Evolutionary conservation across 2,329 filamentous ascomycete genomes (phyloP), one percentile per base, ranked within the genome.

Genomic region (Epichloe gansuensis): DNA sequence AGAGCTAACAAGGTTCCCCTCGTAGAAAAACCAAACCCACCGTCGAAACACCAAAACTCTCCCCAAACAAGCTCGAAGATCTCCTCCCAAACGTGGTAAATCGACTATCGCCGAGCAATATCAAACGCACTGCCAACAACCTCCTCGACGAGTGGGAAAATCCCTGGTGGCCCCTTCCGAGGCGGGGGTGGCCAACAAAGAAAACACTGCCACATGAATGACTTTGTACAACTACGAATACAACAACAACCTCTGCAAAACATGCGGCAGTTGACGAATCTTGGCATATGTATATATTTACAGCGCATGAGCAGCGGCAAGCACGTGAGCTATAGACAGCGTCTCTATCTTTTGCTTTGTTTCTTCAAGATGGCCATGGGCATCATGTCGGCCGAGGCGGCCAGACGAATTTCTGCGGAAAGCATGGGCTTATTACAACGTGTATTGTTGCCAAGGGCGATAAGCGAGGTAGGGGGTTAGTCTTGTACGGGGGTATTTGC

Each of bases 141-240:
- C 75, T 95, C 53, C 89, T 96, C 81, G 86, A 83, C 58, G 90
- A 95, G 64, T 95, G 89, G 88, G 91, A 97, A 71, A 82, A 67
- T 70, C 68, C 4, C 59, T 71, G 44, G 58, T 60, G 5, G 58
- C 65, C 8, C 65, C 68, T 11, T 23, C 45, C 25, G 6, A 35
- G 35, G 17, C 28, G 38, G 39, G 12, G 13, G 58, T 53, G 34
- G 59, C 56, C 21, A 57, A 64, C 56, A 67, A 68, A 56, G 67
- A 69, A 57, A 70, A 69, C 54, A 58, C 52, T 21, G 59, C 42
- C 34, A 7, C 42, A 37, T 55, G 31, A 51, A 34, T 17, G 13
- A 13, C 15, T 15, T 37, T 44, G 13, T 37, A 15, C 39, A 25
- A 44, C 13, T 28, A 31, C 39, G 28, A n/a, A 25, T 57, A 53